Base-by-base conservation (phyloP, 192 early-diverging fungal genomes). In the Lobulomyces angularis region DNA sequence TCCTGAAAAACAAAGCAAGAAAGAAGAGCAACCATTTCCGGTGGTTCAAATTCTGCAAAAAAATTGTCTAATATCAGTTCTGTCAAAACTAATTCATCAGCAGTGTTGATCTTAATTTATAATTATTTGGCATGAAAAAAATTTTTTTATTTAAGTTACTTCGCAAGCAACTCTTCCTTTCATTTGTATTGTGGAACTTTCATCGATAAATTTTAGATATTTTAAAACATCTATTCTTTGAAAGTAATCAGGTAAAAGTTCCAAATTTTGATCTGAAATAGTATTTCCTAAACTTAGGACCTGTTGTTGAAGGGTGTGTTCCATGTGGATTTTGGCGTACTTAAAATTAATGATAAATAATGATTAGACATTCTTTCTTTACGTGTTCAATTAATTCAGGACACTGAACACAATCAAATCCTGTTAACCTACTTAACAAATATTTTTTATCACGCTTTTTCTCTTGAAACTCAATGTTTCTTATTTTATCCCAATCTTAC, bases 91-190 rank as follows among this genome's bases (percentile, higher is more conserved):
- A 98, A 64, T 54, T 88, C 91, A 52, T 98, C 91, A 1, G 85
- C 88, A 11, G 90, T 83, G 61, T 94, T 95, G 58, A 98, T 91
- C 68, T 75, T 30, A 7, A 6, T 12, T 20, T 22, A 51, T 24
- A 24, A 45, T 14, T 1, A 45, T n/a, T n/a, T n/a, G n/a, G n/a
- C n/a, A 21, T n/a, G n/a, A n/a, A n/a, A n/a, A n/a, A n/a, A n/a
- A n/a, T n/a, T n/a, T n/a, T n/a, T n/a, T n/a, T n/a, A 7, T n/a
- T n/a, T n/a, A n/a, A n/a, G 14, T 17, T 41, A 79, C 74, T 56
- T 94, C 90, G 59, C 91, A 95, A 0, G 90, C 94, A 0, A 98
- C 88, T 2, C 85, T 76, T 16, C 94, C 94, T 64, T 95, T 98
- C 37, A 93, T 77, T 46, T 88, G 83, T 12, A 98, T 89, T 2